Percentiles rank a stretch among this genome's conserved stretches.
These are phyloP conservation scores for Acacia crassicarpa DNA, from an alignment of 306 rosid genomes.

Conservation along the genomic window DNA sequence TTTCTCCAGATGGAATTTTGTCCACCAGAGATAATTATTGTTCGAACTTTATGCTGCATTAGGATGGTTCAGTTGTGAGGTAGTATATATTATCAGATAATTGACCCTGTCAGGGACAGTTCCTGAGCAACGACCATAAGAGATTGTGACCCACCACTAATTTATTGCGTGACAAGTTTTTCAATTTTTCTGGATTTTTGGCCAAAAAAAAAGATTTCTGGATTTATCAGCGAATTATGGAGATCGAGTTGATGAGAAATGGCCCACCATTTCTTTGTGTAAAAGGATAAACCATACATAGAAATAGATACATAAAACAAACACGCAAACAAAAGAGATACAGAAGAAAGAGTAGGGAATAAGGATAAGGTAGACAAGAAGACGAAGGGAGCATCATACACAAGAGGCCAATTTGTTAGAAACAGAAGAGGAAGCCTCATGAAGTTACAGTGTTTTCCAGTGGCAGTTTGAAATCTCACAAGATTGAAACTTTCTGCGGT, in stretches of 20 bases:
- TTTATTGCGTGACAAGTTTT: neutral
- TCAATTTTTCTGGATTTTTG: neutral
- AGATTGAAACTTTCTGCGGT: neutral
- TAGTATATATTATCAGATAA: neutral
- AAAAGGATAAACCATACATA: neutral
- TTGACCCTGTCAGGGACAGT: neutral
- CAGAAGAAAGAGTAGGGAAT: neutral
- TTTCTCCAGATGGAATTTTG: neutral
- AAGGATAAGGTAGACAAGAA: neutral
- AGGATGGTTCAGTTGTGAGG: neutral
- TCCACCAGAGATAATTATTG: slow-evolving; percentile 18
- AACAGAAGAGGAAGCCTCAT: neutral
- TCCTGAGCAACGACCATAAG: neutral
- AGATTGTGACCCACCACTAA: slow-evolving; percentile 16
- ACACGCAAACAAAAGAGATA: neutral
- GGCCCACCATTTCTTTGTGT: neutral
- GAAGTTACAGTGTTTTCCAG: neutral
- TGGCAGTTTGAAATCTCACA: neutral
- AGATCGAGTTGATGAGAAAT: neutral
- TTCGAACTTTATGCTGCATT: neutral
- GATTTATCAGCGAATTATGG: neutral
- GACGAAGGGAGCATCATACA: neutral
- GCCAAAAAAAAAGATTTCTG: too few relatives aligned
- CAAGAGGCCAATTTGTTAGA: neutral
- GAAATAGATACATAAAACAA: too few relatives aligned